Percentiles rank a stretch among this genome's conserved stretches.
Evolutionary conservation across 805 yeast species (phyloP).

Genomic region (Candida nemodendra): DNA sequence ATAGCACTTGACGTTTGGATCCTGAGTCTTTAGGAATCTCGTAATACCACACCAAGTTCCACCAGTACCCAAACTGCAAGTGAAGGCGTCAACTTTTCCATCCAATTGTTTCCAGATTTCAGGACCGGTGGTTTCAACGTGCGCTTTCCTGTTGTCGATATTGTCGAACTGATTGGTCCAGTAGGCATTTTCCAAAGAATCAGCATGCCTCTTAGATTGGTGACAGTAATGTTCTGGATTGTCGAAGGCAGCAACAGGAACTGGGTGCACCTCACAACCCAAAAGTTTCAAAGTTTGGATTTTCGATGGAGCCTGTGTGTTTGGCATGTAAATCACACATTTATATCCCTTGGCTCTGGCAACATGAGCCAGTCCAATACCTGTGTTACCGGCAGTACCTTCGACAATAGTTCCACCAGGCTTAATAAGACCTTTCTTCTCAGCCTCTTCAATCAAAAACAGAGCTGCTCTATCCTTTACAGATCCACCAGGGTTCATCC

Average conservation of each 20-base stretch:
- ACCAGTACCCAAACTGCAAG: constrained; percentile 91
- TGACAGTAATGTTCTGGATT: constrained; percentile 86
- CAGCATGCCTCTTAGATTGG: constrained; percentile 84
- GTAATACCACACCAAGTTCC: constrained; percentile 90
- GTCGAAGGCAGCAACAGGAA: constrained; percentile 80
- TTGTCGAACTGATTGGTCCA: constrained; percentile 95
- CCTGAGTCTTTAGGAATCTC: constrained; percentile 69
- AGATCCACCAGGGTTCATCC: constrained; percentile 91
- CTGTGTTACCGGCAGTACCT: constrained; percentile 97
- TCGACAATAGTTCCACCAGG: constrained; percentile 89
- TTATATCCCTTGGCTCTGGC: constrained; percentile 82
- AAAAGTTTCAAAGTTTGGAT: constrained; percentile 69
- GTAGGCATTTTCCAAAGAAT: constrained; percentile 68
- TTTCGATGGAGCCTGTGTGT: constrained; percentile 80
- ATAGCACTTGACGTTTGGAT: constrained; percentile 58
- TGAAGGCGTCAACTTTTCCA: constrained; percentile 79
- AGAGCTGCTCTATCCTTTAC: constrained; percentile 90
- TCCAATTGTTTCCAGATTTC: constrained; percentile 85
- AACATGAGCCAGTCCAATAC: constrained; percentile 81
- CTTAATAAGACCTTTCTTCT: constrained; percentile 54
- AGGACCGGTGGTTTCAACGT: constrained; percentile 87
- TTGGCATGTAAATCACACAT: constrained; percentile 87
- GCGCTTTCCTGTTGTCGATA: constrained; percentile 83
- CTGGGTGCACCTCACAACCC: constrained; percentile 87
- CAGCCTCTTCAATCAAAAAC: constrained; percentile 76